Evolutionary conservation across 2,329 filamentous ascomycete species (phyloP).

Genomic region (Didymella arachidicola): DNA sequence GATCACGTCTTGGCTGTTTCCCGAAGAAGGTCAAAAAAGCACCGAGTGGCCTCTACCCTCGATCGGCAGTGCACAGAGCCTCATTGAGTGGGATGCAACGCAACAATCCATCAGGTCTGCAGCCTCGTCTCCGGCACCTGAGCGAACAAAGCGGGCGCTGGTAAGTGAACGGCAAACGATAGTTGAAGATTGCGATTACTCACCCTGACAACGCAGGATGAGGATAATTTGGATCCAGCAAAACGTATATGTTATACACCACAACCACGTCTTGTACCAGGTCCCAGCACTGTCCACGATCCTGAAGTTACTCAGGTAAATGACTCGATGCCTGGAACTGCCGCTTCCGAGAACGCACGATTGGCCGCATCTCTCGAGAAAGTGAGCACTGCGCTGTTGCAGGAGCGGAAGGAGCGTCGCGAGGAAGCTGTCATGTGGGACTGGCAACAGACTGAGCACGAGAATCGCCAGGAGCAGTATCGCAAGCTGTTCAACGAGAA

Average conservation of each 20-base stretch:
- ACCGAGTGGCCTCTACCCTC: slow-evolving; percentile 42
- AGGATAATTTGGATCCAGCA: slow-evolving; percentile 36
- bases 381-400: slow-evolving; percentile 16
- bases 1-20: slow-evolving; percentile 37
- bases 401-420: slow-evolving; percentile 20
- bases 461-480: slow-evolving; percentile 34
- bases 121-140: slow-evolving; percentile 27
- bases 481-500: slow-evolving; percentile 29
- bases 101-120: slow-evolving; percentile 33
- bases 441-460: slow-evolving; percentile 38
- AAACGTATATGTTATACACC: slow-evolving; percentile 49
- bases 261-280: slow-evolving; percentile 28
- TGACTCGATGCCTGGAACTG: slow-evolving; percentile 51
- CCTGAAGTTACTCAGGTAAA: slow-evolving; percentile 52
- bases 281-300: slow-evolving; percentile 18
- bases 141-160: slow-evolving; percentile 41
- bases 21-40: slow-evolving; percentile 13
- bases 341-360: slow-evolving; percentile 17
- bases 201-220: slow-evolving; percentile 26
- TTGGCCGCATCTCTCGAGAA: slow-evolving; percentile 24
- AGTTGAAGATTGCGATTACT: background rate
- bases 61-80: slow-evolving; percentile 43
- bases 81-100: slow-evolving; percentile 37
- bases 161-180: slow-evolving; percentile 13
- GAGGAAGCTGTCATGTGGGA: slow-evolving; percentile 32